phyloP scores from a whole-genome alignment of 495 filamentous ascomycete species.

The Symbiotaphrina buchneri region DNA sequence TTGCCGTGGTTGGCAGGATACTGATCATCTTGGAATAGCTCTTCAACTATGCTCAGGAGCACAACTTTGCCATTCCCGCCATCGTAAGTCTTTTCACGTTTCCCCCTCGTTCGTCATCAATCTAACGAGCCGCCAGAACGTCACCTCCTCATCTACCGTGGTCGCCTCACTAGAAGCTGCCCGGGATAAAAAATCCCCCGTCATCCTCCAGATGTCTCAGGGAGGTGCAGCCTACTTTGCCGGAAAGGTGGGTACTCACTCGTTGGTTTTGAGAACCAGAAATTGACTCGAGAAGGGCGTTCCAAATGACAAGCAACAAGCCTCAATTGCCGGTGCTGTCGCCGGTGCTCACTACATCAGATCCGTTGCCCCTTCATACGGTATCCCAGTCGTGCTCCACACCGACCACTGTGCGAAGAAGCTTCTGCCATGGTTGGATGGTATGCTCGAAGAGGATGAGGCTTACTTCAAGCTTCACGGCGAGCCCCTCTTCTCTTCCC shows the following conservation, averaged over 20 bases:
- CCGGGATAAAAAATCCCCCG: constrained; percentile 63
- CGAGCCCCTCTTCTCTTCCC: constrained; percentile 79
- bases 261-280: background rate
- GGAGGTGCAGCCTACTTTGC: constrained; percentile 89
- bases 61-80: constrained; percentile 74
- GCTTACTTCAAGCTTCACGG: constrained; percentile 76
- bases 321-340: constrained; percentile 69
- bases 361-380: constrained; percentile 66
- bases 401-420: constrained; percentile 91
- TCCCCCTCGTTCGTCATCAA: background rate
- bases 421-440: constrained; percentile 87
- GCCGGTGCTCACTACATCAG: constrained; percentile 91
- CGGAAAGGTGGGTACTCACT: constrained; percentile 38
- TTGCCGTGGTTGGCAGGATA: too few relatives aligned
- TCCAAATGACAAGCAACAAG: constrained; percentile 62
- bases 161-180: constrained; percentile 84
- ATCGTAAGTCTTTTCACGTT: constrained; percentile 34
- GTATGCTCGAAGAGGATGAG: constrained; percentile 86
- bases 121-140: constrained; percentile 27
- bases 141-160: constrained; percentile 80
- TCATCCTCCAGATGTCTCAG: constrained; percentile 82
- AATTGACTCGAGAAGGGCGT: constrained; percentile 30
- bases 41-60: constrained; percentile 69
- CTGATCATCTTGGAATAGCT: constrained; percentile 23
- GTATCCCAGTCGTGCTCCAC: constrained; percentile 77